These are phyloP conservation scores for Pogostemon cablin DNA, from an alignment of 257 asterid species.

Conservation along the genomic window DNA sequence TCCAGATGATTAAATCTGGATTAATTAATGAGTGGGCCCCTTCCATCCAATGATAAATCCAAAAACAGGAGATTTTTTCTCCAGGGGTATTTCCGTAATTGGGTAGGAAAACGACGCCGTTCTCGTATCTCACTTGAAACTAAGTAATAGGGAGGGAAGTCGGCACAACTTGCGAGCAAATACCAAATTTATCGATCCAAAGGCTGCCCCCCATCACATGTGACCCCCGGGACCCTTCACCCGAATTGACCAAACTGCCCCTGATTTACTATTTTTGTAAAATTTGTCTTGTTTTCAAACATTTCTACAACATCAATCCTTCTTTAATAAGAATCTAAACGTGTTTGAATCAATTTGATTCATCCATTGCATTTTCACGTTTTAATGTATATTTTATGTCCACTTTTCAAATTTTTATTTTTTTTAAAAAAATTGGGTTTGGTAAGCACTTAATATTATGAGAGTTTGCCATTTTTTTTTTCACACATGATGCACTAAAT, in stretches of 20 bases:
- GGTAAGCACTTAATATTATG: too few relatives aligned
- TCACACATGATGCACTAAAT: too few relatives aligned
- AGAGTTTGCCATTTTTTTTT: too few relatives aligned
- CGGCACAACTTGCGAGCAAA: slow-evolving; percentile 48
- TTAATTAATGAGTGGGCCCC: slow-evolving; percentile 22
- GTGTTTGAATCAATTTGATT: too few relatives aligned
- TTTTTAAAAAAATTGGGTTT: too few relatives aligned
- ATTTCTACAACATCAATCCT: too few relatives aligned
- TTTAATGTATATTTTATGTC: too few relatives aligned
- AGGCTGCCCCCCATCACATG: slow-evolving; percentile 56
- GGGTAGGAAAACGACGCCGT: slow-evolving; percentile 27
- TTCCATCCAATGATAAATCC: slow-evolving; percentile 23
- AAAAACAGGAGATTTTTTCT: neutral
- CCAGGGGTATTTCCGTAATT: slow-evolving; percentile 33
- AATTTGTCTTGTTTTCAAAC: too few relatives aligned
- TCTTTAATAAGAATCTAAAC: too few relatives aligned
- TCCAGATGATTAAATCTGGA: slow-evolving; percentile 30
- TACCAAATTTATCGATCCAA: slow-evolving; percentile 35
- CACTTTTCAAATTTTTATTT: too few relatives aligned
- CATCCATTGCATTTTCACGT: too few relatives aligned
- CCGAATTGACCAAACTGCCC: slow-evolving; percentile 39
- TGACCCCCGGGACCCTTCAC: slow-evolving; percentile 38
- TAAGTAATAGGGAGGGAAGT: slow-evolving; percentile 36
- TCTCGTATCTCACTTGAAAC: slow-evolving; percentile 40
- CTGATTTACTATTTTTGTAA: neutral